Base-by-base conservation (phyloP, 176 grass and related monocot genomes). In the Lolium multiflorum region DNA sequence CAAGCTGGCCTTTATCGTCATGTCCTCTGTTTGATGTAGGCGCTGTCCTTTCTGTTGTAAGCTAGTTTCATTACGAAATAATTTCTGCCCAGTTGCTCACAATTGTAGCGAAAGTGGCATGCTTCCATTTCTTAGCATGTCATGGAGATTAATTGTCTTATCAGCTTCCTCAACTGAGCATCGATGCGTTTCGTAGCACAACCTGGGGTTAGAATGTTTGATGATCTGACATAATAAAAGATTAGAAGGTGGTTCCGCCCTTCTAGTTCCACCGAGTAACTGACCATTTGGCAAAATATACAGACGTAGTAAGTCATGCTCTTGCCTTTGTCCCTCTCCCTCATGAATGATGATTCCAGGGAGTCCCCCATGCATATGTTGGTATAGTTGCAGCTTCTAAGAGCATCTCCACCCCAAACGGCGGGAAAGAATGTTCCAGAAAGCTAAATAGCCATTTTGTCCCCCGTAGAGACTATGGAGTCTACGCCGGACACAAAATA, bases 191-290 rank as follows among this genome's bases (percentile, higher is more conserved):
- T 75, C 26, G 15, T 75, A 21, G 24, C 55, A 46, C 9, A 18
- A 59, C 51, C 37, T 15, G 17, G 43, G 26, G 69, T 74, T 61
- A 6, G 13, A 64, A 71, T 26, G 38, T 49, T 74, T 10, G 8
- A 50, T 26, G 18, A 67, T 85, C 44, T 82, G 79, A 35, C 31
- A 79, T 18, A n/a, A 18, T 41, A n/a, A 43, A 54, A n/a, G 2
- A 59, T 10, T 59, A n/a, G 0, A 64, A 11, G 25, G n/a, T 35
- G 63, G 57, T 6, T 37, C 17, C 24, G 9, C 3, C 59, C 44
- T 54, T 55, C 35, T 52, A 18, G 39, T 41, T 54, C 24, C 26
- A 39, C 24, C 24, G 46, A 59, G 31, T 35, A 35, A 35, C 31
- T 35, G 28, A 17, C 7, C 8, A 21, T 78, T 77, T 85, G 12